A percentile compares a stretch with the other conserved stretches of the same genome.
Conservation (phyloP, 2,329 filamentous ascomycete genomes). For the Cryphonectria nitschkei region DNA sequence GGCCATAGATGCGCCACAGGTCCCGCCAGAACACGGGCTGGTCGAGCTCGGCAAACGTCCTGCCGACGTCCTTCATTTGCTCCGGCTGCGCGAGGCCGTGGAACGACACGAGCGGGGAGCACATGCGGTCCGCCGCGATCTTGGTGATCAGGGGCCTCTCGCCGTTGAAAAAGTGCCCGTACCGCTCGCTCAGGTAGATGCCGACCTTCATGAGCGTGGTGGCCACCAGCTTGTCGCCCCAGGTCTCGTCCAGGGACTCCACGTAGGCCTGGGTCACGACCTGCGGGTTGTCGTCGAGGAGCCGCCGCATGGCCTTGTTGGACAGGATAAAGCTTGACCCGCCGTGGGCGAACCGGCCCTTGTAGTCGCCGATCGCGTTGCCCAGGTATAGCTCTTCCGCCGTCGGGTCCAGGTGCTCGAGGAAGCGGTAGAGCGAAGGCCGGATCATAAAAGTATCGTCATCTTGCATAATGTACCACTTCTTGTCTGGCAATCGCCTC, state of each 20-base stretch:
- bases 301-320: conserved; percentile 49
- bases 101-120: conserved; percentile 58
- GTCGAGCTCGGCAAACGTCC: conserved; percentile 43
- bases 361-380: conserved; percentile 61
- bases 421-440: conserved; percentile 50
- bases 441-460: conserved; percentile 61
- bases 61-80: conserved; percentile 51
- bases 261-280: conserved; percentile 49
- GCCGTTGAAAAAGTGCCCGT: conserved; percentile 59
- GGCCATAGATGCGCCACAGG: conserved; percentile 53
- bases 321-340: conserved; percentile 59
- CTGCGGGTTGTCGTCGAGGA: conserved; percentile 47
- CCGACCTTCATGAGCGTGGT: conserved; percentile 57
- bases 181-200: conserved; percentile 59
- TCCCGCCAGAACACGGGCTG: conserved; percentile 54
- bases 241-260: conserved; percentile 54
- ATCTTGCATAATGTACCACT: conserved; percentile 62
- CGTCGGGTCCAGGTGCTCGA: conserved; percentile 53
- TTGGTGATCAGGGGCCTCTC: conserved; percentile 54
- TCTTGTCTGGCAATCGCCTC: conserved; percentile 54
- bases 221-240: conserved; percentile 58
- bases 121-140: conserved; percentile 54
- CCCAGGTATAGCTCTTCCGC: conserved; percentile 54
- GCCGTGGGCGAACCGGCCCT: conserved; percentile 59
- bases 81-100: conserved; percentile 51